A percentile compares a stretch with the other conserved stretches of the same genome.
Conservation (phyloP, 139 green algal species). For the Ettlia oleoabundans region DNA sequence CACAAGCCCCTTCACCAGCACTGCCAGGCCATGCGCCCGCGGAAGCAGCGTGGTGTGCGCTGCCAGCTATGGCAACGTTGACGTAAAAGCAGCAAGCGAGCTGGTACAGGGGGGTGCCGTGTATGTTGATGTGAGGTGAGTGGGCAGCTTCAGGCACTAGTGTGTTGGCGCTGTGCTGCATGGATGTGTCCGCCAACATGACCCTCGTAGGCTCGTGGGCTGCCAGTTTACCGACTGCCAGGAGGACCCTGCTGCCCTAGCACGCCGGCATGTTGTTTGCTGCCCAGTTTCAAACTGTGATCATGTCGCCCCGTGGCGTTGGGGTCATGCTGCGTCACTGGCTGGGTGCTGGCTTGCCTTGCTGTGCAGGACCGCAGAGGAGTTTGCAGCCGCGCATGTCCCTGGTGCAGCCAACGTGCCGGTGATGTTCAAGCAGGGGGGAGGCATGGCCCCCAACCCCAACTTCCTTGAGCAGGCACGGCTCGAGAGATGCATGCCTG, state of each 20-base stretch:
- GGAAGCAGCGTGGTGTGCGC: background rate
- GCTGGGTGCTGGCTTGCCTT: no score
- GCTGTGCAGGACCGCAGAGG: conserved; percentile 40
- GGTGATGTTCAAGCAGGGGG: conserved; percentile 33
- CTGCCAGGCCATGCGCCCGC: background rate
- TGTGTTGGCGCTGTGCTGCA: no score
- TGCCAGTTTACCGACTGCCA: background rate
- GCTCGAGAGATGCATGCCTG: no score
- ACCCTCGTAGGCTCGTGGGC: background rate
- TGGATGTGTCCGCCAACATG: no score
- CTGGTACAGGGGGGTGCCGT: background rate
- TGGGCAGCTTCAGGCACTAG: no score
- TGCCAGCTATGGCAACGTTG: background rate
- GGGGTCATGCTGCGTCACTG: background rate
- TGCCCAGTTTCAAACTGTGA: no score
- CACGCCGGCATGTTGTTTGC: background rate
- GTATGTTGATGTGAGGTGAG: conserved; percentile 22
- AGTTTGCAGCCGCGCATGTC: conserved; percentile 39
- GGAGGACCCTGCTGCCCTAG: background rate
- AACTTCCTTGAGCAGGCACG: conserved; percentile 30
- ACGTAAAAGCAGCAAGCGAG: background rate
- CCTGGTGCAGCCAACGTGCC: conserved; percentile 44
- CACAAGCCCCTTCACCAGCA: background rate
- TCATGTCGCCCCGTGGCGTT: no score
- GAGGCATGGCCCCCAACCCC: conserved; percentile 22